Evolutionary conservation across 116 monocot species (phyloP), one percentile per base, ranked within the genome.

Genomic region (Papilionanthe hybrid): DNA sequence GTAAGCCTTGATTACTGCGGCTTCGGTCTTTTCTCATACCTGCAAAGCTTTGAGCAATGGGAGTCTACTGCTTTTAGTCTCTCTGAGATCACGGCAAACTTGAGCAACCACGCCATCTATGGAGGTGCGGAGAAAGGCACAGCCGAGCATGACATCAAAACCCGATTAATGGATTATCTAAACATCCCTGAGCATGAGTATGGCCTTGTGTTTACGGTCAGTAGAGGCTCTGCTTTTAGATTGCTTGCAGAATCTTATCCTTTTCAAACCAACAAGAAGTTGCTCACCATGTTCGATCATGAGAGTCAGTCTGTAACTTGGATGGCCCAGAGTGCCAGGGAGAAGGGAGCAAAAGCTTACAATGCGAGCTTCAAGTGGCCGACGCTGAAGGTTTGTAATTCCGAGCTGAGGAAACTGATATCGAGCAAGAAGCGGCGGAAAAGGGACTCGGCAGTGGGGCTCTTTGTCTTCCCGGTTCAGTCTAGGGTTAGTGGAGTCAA

Each of bases 1-100:
- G 90, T 92, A 75, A 93, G 91, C 90, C 94, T 99, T 9, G 99
- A 99, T 78, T 99, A 99, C 83, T 99, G 99, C 55, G 99, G 99
- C 18, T 99, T 95, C 45, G 99, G 99, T n/a, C 87, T 99, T 48
- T 98, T 95, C 83, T 99, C 99, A 8, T 89, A 83, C 77, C 76
- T 91, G 13, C 98, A 98, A 81, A 83, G 80, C 78, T 91, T 86
- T 67, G 81, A 93, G 55, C 67, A 76, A 55, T 91, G 83, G 84
- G 95, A 93, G 41, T 85, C 91, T 1, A 85, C 87, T 13, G 86
- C 93, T 17, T 89, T 99, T 78, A 87, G 84, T 72, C 86, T 95
- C 19, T 86, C 87, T 1, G 93, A 95, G 84, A 95, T 99, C 48
- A 95, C 93, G 37, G 93, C 90, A 18, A 99, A 99, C 75, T 87